Conservation (phyloP, 164 flowering plant genomes). For the Akebia trifoliata region DNA sequence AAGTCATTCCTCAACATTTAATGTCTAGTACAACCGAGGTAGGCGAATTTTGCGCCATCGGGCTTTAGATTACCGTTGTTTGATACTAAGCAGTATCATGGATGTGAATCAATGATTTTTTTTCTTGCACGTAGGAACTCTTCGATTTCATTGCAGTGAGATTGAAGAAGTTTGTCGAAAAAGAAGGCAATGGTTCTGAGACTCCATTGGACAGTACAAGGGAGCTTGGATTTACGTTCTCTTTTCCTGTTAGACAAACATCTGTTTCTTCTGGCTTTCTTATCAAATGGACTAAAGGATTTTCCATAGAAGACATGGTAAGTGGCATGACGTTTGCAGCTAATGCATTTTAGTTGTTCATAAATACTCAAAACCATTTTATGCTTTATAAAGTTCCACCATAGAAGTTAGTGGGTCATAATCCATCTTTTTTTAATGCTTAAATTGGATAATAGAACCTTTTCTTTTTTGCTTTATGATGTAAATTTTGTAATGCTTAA, state of each 20-base stretch:
- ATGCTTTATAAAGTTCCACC: too few species aligned
- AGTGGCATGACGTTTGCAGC: conserved; percentile 23
- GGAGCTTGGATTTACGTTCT: conserved; percentile 87
- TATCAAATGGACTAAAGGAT: conserved; percentile 90
- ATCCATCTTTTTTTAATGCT: too few species aligned
- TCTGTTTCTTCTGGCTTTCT: conserved; percentile 73
- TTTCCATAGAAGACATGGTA: conserved; percentile 70
- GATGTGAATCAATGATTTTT: background rate
- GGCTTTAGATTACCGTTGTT: too few species aligned
- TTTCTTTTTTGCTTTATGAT: too few species aligned
- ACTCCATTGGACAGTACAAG: conserved; percentile 32
- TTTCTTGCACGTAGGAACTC: conserved; percentile 62
- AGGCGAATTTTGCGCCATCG: too few species aligned
- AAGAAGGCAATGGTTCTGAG: conserved; percentile 38
- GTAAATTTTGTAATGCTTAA: too few species aligned
- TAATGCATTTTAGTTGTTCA: too few species aligned
- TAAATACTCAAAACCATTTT: too few species aligned
- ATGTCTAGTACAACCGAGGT: conserved; percentile 85
- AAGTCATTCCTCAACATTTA: conserved; percentile 62
- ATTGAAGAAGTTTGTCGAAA: conserved; percentile 60
- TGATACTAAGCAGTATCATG: too few species aligned
- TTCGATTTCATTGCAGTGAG: conserved; percentile 75
- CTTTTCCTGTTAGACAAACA: conserved; percentile 80
- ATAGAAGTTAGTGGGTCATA: too few species aligned
- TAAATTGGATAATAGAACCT: too few species aligned